These are phyloP conservation scores for Aristolochia californica DNA, from an alignment of 164 flowering plant species.

Conservation along the genomic window DNA sequence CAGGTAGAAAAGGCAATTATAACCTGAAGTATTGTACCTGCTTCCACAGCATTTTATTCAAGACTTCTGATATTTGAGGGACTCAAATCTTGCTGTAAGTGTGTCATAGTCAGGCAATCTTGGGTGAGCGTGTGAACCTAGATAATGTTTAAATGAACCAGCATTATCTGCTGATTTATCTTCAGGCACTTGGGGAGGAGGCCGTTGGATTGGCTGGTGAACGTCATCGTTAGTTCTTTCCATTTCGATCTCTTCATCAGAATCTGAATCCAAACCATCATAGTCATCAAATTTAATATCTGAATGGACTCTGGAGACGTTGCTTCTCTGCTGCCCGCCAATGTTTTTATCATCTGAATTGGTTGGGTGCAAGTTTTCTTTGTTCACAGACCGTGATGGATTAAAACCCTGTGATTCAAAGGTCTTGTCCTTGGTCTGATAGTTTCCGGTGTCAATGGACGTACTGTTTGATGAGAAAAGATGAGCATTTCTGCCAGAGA, in stretches of 20 bases:
- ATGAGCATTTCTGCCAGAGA: constrained; percentile 4
- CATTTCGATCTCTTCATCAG: constrained; percentile 64
- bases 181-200: constrained; percentile 28
- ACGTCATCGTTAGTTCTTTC: constrained; percentile 23
- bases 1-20: too few relatives aligned
- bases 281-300: constrained; percentile 70
- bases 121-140: constrained; percentile 54
- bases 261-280: constrained; percentile 30
- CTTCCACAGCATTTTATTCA: not conserved
- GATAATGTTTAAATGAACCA: constrained; percentile 13
- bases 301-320: constrained; percentile 30
- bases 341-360: constrained; percentile 13
- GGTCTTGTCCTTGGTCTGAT: not conserved
- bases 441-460: constrained; percentile 8
- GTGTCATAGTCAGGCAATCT: constrained; percentile 81
- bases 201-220: constrained; percentile 30
- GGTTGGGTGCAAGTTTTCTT: constrained; percentile 16
- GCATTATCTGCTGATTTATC: constrained; percentile 5
- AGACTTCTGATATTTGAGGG: constrained; percentile 50
- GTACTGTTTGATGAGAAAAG: constrained; percentile 2
- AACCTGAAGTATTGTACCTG: not conserved
- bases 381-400: constrained; percentile 12
- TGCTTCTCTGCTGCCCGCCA: constrained; percentile 57
- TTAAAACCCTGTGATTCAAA: constrained; percentile 20
- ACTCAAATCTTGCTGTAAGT: constrained; percentile 86